A percentile compares a stretch with the other conserved stretches of the same genome.
phyloP scores from a whole-genome alignment of 129 eudicot genomes.

The Oenanthe sinensis region DNA sequence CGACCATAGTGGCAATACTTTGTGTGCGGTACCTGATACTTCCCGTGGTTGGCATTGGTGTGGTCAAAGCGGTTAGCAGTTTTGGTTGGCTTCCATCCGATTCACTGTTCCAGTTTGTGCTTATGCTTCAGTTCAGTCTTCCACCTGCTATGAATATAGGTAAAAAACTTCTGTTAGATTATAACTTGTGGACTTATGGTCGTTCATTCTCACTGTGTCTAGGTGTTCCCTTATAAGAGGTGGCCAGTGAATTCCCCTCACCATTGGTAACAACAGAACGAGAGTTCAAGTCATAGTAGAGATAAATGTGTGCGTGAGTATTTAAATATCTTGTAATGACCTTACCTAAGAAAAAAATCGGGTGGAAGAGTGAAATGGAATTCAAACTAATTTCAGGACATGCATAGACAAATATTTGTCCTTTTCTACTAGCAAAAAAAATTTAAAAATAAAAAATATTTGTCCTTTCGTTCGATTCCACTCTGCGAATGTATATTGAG shows the following conservation, averaged over 20 bases:
- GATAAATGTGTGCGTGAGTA: too few relatives aligned
- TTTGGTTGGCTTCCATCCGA: conserved; percentile 70
- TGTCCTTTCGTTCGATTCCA: not conserved
- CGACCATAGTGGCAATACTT: conserved; percentile 34
- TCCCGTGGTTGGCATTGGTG: conserved; percentile 54
- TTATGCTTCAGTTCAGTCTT: conserved; percentile 65
- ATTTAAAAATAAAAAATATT: too few relatives aligned
- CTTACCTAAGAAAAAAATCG: too few relatives aligned
- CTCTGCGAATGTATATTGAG: not conserved
- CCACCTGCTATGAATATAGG: conserved; percentile 94
- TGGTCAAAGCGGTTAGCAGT: conserved; percentile 51
- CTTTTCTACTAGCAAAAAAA: not conserved
- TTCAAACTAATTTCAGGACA: not conserved
- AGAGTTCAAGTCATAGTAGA: too few relatives aligned
- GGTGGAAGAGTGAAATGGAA: not conserved
- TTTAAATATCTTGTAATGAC: too few relatives aligned
- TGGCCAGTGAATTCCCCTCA: too few relatives aligned
- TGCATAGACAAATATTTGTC: not conserved
- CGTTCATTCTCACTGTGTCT: not conserved
- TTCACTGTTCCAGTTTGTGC: conserved; percentile 64
- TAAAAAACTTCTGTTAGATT: conserved; percentile 15
- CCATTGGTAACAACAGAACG: too few relatives aligned
- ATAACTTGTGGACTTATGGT: not conserved
- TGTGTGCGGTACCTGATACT: conserved; percentile 51
- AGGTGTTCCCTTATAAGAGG: not conserved